These are phyloP conservation scores for Adansonia madagascariensis DNA, from an alignment of 441 rosid species.

Conservation along the genomic window DNA sequence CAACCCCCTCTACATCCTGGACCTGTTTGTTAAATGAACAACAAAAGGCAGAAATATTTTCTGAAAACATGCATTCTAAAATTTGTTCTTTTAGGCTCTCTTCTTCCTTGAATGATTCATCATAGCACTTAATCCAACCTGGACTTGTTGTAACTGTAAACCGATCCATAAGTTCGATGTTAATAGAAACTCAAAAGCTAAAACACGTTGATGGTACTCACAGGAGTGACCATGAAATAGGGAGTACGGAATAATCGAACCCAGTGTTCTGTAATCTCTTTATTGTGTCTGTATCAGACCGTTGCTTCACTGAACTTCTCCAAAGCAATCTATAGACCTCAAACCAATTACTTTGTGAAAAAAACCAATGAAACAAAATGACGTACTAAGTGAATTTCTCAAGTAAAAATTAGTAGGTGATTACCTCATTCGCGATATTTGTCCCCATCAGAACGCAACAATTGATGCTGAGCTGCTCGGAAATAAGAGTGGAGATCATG, in stretches of 20 bases:
- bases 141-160: neutral
- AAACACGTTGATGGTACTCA: conserved; percentile 40
- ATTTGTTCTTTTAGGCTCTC: neutral
- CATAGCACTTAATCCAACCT: neutral
- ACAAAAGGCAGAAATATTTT: neutral
- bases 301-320: conserved; percentile 98
- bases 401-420: neutral
- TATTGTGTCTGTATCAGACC: conserved; percentile 73
- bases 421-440: conserved; percentile 94
- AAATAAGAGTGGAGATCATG: conserved; percentile 88
- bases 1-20: conserved; percentile 95
- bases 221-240: conserved; percentile 86
- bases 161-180: neutral
- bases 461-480: conserved; percentile 67
- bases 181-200: neutral
- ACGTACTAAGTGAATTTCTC: neutral
- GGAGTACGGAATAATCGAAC: conserved; percentile 82
- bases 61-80: neutral
- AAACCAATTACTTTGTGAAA: conserved; percentile 14
- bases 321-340: conserved; percentile 66
- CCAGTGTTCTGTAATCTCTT: conserved; percentile 79
- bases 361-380: conserved; percentile 25
- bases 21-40: conserved; percentile 45
- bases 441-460: conserved; percentile 97
- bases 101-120: neutral